Evolutionary conservation across 106 monocot genomes (phyloP).

Genomic region (Dendrobium nobile): DNA sequence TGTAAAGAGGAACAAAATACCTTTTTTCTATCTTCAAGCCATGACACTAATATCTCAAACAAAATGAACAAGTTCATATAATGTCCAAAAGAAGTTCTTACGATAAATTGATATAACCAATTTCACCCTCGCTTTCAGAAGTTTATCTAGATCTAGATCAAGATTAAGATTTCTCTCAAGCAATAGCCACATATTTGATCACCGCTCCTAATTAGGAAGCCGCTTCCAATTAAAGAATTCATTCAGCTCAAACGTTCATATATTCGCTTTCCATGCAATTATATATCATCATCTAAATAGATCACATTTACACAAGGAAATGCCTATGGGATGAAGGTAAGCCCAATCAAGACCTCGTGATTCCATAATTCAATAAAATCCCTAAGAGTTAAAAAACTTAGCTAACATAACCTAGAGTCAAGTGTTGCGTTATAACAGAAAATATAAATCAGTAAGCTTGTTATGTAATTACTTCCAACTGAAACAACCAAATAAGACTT

Average conservation of each 20-base stretch:
- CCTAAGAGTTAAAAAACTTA: too few species aligned
- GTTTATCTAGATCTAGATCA: too few species aligned
- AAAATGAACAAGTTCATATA: not conserved
- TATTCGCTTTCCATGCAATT: not conserved
- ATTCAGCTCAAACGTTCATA: not conserved
- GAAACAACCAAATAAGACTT: too few species aligned
- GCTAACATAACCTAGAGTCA: too few species aligned
- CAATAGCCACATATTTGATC: too few species aligned
- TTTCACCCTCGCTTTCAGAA: too few species aligned
- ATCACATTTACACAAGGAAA: not conserved
- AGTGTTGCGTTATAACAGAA: too few species aligned
- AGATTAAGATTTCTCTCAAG: too few species aligned
- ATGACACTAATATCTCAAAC: not conserved
- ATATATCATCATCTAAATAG: not conserved
- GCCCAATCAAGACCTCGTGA: too few species aligned
- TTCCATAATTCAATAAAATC: too few species aligned
- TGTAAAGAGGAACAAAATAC: not conserved
- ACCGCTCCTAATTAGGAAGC: not conserved
- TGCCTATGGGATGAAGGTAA: not conserved
- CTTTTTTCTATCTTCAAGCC: not conserved
- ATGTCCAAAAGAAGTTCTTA: not conserved
- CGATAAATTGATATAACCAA: not conserved
- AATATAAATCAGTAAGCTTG: too few species aligned
- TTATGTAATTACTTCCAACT: too few species aligned
- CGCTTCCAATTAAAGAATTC: not conserved